phyloP scores from a whole-genome alignment of 768 basidiomycete genomes.

The Holtermannia corniformis region DNA sequence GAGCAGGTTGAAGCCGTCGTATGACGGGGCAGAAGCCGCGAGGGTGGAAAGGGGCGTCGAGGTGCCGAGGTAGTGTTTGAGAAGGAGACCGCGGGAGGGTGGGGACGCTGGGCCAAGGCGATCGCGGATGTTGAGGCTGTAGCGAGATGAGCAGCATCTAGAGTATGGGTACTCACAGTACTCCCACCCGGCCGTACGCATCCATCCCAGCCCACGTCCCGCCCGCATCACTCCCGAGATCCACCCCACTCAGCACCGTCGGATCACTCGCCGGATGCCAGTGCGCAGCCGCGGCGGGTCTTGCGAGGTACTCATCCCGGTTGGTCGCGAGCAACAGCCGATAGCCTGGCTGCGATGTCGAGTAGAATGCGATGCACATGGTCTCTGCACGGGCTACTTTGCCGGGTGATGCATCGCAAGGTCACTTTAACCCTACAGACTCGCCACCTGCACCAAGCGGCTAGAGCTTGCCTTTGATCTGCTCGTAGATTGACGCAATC shows the following conservation, averaged over 20 bases:
- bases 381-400: too few relatives aligned
- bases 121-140: constrained; percentile 24
- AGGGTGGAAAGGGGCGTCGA: not conserved
- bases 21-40: too few relatives aligned
- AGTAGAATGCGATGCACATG: constrained; percentile 37
- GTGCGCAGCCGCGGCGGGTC: constrained; percentile 33
- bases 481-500: constrained; percentile 52
- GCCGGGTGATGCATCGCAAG: too few relatives aligned
- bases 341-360: constrained; percentile 25
- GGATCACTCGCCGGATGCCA: constrained; percentile 23
- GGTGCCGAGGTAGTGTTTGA: constrained; percentile 30
- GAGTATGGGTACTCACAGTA: too few relatives aligned
- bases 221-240: constrained; percentile 25
- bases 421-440: too few relatives aligned
- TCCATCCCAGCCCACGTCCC: constrained; percentile 44
- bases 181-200: constrained; percentile 18
- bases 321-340: constrained; percentile 40
- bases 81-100: constrained; percentile 35
- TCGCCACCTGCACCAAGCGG: too few relatives aligned
- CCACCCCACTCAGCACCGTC: constrained; percentile 31
- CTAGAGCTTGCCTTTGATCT: constrained; percentile 52
- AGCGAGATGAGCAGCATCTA: constrained; percentile 1
- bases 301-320: constrained; percentile 41
- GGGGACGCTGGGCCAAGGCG: constrained; percentile 6
- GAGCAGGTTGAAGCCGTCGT: constrained; percentile 43